Base-by-base conservation (phyloP, 2,329 filamentous ascomycete species). In the Cladophialophora exuberans region DNA sequence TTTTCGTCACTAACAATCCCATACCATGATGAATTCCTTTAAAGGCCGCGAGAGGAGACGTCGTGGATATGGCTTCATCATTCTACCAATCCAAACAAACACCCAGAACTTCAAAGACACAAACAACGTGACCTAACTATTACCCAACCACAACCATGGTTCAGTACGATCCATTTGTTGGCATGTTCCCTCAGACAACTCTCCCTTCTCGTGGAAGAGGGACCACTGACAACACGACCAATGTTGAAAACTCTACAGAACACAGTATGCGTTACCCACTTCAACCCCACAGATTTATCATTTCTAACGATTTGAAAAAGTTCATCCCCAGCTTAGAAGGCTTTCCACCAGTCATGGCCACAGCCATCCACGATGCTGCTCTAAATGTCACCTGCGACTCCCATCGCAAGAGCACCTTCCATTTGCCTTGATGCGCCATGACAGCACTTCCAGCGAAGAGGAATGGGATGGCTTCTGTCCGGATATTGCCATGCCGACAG, bases 111-210 rank as follows among this genome's bases (percentile, higher is more conserved):
- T 28, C 30, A 58, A 30, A 38, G 44, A 49, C 43, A 42, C 23
- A 17, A 38, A 43, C 20, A 38, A 42, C 10, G 35, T 51, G 33
- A 49, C 13, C 35, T 28, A 49, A 25, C 48, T 39, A 41, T 47
- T 38, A 17, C 25, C 30, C 33, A 11, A 28, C 3, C 22, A 42
- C 11, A 13, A 20, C 23, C 7, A 58, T 58, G 58, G 54, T 61
- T 11, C 58, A 61, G 30, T 61, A 58, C 55, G 58, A 61, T 44
- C 52, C 44, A 46, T 61, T 61, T 39, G 35, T 38, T 23, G 36
- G 47, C 3, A 50, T 61, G 43, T 46, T 56, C n/a, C 30, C 31
- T 11, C 13, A 22, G 33, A 30, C 41, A 7, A 23, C 33, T 36
- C 55, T 61, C 20, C 58, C 58, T 22, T 43, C 41, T 3, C 52